A percentile compares a stretch with the other conserved stretches of the same genome.
These are phyloP conservation scores for Verticillium isaacii DNA, from an alignment of 2,329 filamentous ascomycete species.

Conservation along the genomic window DNA sequence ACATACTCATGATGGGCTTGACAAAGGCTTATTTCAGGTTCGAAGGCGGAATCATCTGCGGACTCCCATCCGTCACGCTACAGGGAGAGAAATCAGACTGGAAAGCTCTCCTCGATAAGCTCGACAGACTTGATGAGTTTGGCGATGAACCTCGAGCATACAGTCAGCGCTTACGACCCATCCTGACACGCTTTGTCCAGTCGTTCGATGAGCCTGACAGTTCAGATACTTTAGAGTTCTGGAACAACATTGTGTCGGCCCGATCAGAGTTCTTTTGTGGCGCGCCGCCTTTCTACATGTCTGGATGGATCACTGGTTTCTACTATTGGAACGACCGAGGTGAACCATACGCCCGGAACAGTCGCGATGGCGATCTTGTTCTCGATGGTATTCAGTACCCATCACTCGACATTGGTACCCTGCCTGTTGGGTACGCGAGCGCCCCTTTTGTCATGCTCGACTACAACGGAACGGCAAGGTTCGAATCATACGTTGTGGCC, in stretches of 20 bases:
- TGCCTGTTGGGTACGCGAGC: conserved; percentile 33
- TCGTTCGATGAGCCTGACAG: conserved; percentile 35
- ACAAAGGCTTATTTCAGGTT: conserved; percentile 35
- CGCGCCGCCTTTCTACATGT: conserved; percentile 28
- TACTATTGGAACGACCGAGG: conserved; percentile 37
- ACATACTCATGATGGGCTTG: conserved; percentile 39
- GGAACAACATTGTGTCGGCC: conserved; percentile 34
- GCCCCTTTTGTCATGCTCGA: conserved; percentile 33
- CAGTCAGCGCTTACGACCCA: conserved; percentile 31
- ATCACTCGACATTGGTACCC: conserved; percentile 16
- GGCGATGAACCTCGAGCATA: conserved; percentile 31
- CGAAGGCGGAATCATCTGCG: conserved; percentile 31
- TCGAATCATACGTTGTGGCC: conserved; percentile 29
- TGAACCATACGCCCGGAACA: conserved; percentile 8
- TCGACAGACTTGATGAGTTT: conserved; percentile 37
- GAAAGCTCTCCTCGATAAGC: conserved; percentile 29
- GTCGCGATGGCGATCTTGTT: conserved; percentile 4
- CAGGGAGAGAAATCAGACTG: conserved; percentile 34
- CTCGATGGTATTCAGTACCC: conserved; percentile 24
- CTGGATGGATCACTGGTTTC: conserved; percentile 46
- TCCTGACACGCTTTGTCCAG: conserved; percentile 37
- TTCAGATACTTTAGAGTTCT: conserved; percentile 31
- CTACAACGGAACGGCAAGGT: conserved; percentile 19
- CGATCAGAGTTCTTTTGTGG: conserved; percentile 22
- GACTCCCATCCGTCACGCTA: conserved; percentile 36